Conservation (phyloP, 139 green algal genomes). For the Micromonas commoda region DNA sequence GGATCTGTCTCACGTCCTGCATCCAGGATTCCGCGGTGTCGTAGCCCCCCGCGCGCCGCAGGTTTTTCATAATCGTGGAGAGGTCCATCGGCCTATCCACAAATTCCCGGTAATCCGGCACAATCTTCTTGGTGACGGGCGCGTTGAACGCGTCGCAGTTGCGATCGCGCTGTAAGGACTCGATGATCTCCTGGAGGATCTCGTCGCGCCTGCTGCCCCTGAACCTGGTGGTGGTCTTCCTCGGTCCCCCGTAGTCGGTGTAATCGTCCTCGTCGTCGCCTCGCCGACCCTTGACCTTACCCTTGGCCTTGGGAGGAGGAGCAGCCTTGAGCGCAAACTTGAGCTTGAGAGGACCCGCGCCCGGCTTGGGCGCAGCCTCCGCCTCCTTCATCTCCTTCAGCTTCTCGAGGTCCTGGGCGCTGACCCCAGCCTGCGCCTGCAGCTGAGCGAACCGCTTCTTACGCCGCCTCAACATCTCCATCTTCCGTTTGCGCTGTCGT, state of each 20-base stretch:
- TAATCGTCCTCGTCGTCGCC: too few species aligned
- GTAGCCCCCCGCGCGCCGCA: not conserved
- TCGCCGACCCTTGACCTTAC: too few species aligned
- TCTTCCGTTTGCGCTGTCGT: slow-evolving; percentile 12
- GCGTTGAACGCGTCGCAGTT: not conserved
- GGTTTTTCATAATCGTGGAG: not conserved
- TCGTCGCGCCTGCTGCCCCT: not conserved
- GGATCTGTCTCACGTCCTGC: not conserved
- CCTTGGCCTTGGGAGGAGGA: too few species aligned
- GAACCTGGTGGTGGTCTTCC: not conserved
- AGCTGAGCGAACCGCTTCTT: not conserved
- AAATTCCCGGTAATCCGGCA: slow-evolving; percentile 9
- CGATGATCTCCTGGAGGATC: not conserved
- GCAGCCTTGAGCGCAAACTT: too few species aligned
- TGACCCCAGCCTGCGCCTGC: not conserved
- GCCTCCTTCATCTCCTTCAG: not conserved
- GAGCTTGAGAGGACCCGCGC: too few species aligned
- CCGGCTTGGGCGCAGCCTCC: too few species aligned
- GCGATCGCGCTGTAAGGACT: not conserved
- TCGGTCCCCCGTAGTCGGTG: too few species aligned
- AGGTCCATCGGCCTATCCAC: slow-evolving; percentile 5
- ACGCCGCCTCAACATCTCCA: not conserved
- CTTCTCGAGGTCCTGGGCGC: not conserved
- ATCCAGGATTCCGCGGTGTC: not conserved
- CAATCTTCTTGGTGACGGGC: not conserved